Conservation (phyloP, 257 asterid genomes). For the Nicotiana paniculata region DNA sequence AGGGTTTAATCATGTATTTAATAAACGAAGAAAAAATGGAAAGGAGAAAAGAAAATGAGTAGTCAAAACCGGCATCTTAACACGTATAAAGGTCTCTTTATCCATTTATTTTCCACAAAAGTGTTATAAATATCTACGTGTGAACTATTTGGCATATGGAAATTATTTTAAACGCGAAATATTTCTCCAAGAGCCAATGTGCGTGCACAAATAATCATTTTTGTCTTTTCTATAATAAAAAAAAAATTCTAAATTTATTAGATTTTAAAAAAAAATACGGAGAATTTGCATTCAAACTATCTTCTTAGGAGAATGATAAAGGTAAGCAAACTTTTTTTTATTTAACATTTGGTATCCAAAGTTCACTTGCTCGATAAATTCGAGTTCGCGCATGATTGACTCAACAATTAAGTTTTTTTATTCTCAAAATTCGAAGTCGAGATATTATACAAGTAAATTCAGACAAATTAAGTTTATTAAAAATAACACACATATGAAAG, state of each 20-base stretch:
- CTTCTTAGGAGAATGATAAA: no score
- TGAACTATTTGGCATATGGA: neutral
- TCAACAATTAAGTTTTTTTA: no score
- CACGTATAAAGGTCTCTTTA: neutral
- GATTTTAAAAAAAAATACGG: neutral
- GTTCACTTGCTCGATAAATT: no score
- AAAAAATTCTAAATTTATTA: neutral
- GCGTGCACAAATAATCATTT: neutral
- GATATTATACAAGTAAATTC: no score
- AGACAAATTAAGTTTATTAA: no score
- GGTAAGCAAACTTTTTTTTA: no score
- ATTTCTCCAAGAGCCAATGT: neutral
- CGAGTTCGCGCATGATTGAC: no score
- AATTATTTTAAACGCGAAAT: neutral
- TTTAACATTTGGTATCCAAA: no score
- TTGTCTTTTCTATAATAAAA: neutral
- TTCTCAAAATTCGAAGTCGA: no score
- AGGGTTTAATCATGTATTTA: no score
- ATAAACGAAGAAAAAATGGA: no score
- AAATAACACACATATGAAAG: no score
- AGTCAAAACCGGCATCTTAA: neutral
- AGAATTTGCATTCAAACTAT: neutral
- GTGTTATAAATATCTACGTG: neutral
- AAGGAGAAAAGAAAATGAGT: neutral
- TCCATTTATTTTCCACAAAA: neutral